Conservation (phyloP, 2,329 filamentous ascomycete genomes). For the Boeremia lycopersici region DNA sequence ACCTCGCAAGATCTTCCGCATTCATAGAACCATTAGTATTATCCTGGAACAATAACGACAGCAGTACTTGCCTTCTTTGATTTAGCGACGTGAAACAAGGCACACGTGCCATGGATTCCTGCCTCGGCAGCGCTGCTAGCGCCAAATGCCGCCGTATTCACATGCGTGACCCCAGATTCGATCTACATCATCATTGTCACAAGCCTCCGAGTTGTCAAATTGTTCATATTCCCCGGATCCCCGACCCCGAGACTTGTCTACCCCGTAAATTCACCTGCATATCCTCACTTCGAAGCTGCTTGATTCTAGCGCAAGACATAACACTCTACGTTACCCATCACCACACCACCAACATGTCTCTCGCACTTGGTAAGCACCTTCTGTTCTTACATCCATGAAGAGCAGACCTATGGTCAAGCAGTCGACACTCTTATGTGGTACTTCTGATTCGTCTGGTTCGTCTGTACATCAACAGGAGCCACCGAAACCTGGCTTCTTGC, state of each 20-base stretch:
- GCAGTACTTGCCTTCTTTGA: slow-evolving; percentile 1
- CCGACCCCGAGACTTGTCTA: not conserved
- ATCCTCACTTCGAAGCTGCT: no score
- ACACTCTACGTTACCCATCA: not conserved
- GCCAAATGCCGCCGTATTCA: slow-evolving; percentile 23
- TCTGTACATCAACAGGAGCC: not conserved
- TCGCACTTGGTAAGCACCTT: slow-evolving; percentile 34
- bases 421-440: not conserved
- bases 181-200: slow-evolving; percentile 28
- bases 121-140: slow-evolving; percentile 25
- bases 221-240: slow-evolving; percentile 26
- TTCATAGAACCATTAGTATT: not conserved
- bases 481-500: not conserved
- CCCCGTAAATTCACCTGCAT: not conserved
- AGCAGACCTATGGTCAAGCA: no score
- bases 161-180: slow-evolving; percentile 30
- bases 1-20: not conserved
- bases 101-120: slow-evolving; percentile 24
- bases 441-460: not conserved
- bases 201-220: slow-evolving; percentile 23
- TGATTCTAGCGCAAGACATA: not conserved
- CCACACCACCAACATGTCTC: slow-evolving; percentile 37
- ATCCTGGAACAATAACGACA: not conserved
- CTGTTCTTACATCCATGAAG: not conserved
- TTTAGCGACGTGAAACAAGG: not conserved